Conservation (phyloP, 208 protist genomes). For the Trypanosoma conorhini region DNA sequence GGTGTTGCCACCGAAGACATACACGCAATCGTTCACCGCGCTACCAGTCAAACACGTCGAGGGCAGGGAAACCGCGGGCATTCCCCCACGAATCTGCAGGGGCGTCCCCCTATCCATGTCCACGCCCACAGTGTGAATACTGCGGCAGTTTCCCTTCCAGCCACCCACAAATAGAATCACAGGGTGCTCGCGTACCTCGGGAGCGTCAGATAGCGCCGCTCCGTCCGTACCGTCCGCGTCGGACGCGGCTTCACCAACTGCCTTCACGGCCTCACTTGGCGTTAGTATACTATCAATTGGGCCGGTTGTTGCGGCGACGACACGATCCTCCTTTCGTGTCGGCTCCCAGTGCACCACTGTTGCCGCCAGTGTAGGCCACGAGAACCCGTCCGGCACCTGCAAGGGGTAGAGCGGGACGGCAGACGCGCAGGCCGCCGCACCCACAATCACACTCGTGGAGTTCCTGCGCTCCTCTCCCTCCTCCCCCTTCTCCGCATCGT, state of each 20-base stretch:
- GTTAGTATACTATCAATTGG: background rate
- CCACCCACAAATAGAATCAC: slow-evolving; percentile 55
- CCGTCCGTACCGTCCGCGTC: slow-evolving; percentile 4
- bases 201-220: background rate
- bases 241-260: background rate
- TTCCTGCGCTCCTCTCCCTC: background rate
- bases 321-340: background rate
- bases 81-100: slow-evolving; percentile 12
- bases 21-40: slow-evolving; percentile 31
- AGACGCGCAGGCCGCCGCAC: background rate
- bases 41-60: slow-evolving; percentile 49
- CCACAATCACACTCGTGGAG: background rate
- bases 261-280: background rate
- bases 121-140: slow-evolving; percentile 34
- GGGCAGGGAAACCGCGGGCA: background rate
- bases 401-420: background rate
- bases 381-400: slow-evolving; percentile 10
- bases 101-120: slow-evolving; percentile 11
- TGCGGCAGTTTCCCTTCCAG: slow-evolving; percentile 44
- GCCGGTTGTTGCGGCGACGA: background rate
- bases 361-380: slow-evolving; percentile 28
- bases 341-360: slow-evolving; percentile 13
- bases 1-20: slow-evolving; percentile 67
- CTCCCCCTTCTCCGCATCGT: background rate
- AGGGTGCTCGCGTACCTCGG: slow-evolving; percentile 9